phyloP scores from a whole-genome alignment of 352 stramenopile genomes.

The Blastocystis sp. region DNA sequence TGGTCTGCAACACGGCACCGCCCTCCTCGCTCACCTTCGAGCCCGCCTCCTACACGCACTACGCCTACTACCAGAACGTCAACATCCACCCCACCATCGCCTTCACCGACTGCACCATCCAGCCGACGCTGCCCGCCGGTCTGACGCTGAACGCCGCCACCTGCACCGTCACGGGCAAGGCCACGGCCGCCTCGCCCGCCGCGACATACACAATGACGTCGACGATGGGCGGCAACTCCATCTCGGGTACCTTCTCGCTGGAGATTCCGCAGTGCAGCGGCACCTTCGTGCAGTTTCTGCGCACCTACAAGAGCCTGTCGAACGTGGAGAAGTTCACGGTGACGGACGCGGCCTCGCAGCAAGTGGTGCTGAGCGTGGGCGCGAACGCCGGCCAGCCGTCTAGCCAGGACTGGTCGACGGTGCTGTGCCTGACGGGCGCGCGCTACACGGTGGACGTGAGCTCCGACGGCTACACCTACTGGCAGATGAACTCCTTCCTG shows the following conservation, averaged over 20 bases:
- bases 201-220: slow-evolving; percentile 35
- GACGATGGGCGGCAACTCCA: neutral
- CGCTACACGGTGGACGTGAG: neutral
- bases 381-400: neutral
- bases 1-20: neutral
- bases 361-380: neutral
- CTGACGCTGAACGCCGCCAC: neutral
- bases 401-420: neutral
- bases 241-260: slow-evolving; percentile 25
- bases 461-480: neutral
- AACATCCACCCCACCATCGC: neutral
- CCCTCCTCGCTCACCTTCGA: neutral
- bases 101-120: slow-evolving; percentile 11
- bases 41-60: neutral
- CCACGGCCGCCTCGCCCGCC: neutral
- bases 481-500: neutral
- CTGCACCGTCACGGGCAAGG: neutral
- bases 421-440: neutral
- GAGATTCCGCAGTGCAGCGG: slow-evolving; percentile 2
- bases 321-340: slow-evolving; percentile 14
- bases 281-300: slow-evolving; percentile 1
- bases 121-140: neutral
- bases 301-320: slow-evolving; percentile 1
- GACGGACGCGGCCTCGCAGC: neutral
- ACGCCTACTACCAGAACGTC: neutral